These are phyloP conservation scores for Pyrrhoderma noxium DNA, from an alignment of 1,284 basidiomycete genomes.

Conservation along the genomic window DNA sequence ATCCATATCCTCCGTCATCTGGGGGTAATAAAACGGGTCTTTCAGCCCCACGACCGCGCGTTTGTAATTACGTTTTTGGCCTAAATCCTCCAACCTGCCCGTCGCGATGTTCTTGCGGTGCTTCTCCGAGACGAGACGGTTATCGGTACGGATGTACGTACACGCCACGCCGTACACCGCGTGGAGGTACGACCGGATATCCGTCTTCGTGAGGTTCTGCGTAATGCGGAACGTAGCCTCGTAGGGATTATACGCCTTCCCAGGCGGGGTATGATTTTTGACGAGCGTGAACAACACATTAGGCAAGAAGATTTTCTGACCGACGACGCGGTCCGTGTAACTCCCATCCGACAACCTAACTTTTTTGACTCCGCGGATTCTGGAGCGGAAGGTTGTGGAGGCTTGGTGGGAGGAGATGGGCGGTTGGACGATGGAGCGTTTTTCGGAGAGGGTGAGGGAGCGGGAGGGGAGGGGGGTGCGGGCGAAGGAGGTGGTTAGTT, in stretches of 20 bases:
- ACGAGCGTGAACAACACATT: constrained; percentile 81
- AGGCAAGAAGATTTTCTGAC: constrained; percentile 82
- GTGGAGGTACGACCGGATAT: constrained; percentile 79
- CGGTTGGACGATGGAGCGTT: constrained; percentile 5
- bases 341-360: constrained; percentile 33
- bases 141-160: constrained; percentile 91
- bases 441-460: constrained; percentile 1
- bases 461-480: constrained; percentile 1
- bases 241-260: constrained; percentile 85
- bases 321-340: constrained; percentile 51
- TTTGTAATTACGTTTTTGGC: constrained; percentile 63
- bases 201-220: constrained; percentile 83
- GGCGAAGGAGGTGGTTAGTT: constrained; percentile 1
- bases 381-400: constrained; percentile 18
- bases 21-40: constrained; percentile 88
- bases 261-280: constrained; percentile 73
- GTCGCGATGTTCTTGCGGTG: constrained; percentile 27
- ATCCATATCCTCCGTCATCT: constrained; percentile 69
- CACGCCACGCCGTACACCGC: constrained; percentile 82
- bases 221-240: constrained; percentile 91
- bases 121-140: constrained; percentile 61
- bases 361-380: constrained; percentile 55
- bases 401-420: not conserved
- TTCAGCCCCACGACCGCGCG: constrained; percentile 82
- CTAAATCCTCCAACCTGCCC: constrained; percentile 22